Percentiles rank a stretch among this genome's conserved stretches.
phyloP scores from a whole-genome alignment of 2,329 filamentous ascomycete species.

The Curvularia eragrostidis region DNA sequence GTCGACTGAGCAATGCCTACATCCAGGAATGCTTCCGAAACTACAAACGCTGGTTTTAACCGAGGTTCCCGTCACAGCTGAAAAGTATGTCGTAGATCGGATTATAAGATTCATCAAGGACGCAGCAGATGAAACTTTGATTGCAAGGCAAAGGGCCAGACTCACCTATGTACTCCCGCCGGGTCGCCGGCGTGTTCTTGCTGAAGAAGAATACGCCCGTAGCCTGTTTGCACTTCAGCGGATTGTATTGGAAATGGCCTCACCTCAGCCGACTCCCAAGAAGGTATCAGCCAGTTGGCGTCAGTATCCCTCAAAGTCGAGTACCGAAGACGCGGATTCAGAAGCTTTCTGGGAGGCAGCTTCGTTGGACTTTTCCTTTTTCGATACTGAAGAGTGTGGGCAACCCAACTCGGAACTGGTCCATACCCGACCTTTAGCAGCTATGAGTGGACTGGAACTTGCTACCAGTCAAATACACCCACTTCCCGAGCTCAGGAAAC shows the following conservation, averaged over 20 bases:
- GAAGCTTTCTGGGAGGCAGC: slow-evolving; percentile 67
- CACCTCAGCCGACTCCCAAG: slow-evolving; percentile 34
- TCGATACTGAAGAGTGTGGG: slow-evolving; percentile 63
- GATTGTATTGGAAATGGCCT: slow-evolving; percentile 61
- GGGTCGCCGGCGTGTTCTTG: slow-evolving; percentile 57
- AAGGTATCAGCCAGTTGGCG: slow-evolving; percentile 55
- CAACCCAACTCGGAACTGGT: slow-evolving; percentile 56
- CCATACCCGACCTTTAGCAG: slow-evolving; percentile 55
- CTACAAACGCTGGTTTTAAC: slow-evolving; percentile 64
- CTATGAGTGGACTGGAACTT: slow-evolving; percentile 54
- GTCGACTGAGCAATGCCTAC: slow-evolving; percentile 50
- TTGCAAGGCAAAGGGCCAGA: slow-evolving; percentile 60
- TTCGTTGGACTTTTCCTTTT: slow-evolving; percentile 67
- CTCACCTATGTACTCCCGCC: slow-evolving; percentile 67
- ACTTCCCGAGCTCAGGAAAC: slow-evolving; percentile 11
- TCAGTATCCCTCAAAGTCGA: slow-evolving; percentile 58
- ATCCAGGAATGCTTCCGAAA: slow-evolving; percentile 63
- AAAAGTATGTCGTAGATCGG: slow-evolving; percentile 47
- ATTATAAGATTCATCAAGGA: slow-evolving; percentile 63
- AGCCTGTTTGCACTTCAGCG: slow-evolving; percentile 62
- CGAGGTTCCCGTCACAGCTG: slow-evolving; percentile 58
- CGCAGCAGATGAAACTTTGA: slow-evolving; percentile 62
- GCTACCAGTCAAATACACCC: slow-evolving; percentile 23
- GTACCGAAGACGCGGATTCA: slow-evolving; percentile 65
- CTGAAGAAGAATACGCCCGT: slow-evolving; percentile 58